phyloP scores from a whole-genome alignment of 345 rosid species.

The Cardiospermum halicacabum region DNA sequence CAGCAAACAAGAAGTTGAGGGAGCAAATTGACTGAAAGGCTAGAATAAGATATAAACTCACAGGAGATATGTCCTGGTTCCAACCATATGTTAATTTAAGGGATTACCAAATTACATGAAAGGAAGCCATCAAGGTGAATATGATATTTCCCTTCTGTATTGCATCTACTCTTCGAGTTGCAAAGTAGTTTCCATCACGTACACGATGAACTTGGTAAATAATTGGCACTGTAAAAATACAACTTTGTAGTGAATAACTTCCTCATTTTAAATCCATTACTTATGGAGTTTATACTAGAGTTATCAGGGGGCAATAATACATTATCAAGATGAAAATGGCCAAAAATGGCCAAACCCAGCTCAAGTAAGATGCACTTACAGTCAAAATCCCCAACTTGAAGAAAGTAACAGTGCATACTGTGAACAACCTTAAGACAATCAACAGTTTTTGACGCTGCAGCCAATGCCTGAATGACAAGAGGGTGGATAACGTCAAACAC shows the following conservation, averaged over 20 bases:
- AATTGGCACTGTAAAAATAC: slow-evolving; percentile 65
- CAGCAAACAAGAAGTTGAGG: background rate
- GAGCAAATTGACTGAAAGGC: background rate
- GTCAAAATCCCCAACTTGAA: slow-evolving; percentile 80
- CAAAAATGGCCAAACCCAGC: background rate
- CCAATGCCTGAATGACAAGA: slow-evolving; percentile 65
- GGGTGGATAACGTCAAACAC: background rate
- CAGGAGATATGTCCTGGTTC: background rate
- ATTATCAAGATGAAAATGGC: background rate
- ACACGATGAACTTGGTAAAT: slow-evolving; percentile 70
- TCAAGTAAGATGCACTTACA: slow-evolving; percentile 41
- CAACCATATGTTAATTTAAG: slow-evolving; percentile 8
- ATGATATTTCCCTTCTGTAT: slow-evolving; percentile 77
- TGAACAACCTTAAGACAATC: slow-evolving; percentile 87
- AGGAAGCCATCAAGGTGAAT: slow-evolving; percentile 83
- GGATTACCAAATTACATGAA: slow-evolving; percentile 52
- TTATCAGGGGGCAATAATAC: background rate
- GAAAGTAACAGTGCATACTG: slow-evolving; percentile 87
- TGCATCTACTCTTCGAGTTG: slow-evolving; percentile 90
- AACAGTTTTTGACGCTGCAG: slow-evolving; percentile 96
- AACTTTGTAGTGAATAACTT: slow-evolving; percentile 5
- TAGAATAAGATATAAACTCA: background rate
- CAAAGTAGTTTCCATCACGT: slow-evolving; percentile 92
- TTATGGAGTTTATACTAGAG: background rate
- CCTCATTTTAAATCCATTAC: background rate